Percentiles rank a stretch among this genome's conserved stretches.
phyloP scores from a whole-genome alignment of 1,139 yeast genomes.

The Waltiozyma sp. region DNA sequence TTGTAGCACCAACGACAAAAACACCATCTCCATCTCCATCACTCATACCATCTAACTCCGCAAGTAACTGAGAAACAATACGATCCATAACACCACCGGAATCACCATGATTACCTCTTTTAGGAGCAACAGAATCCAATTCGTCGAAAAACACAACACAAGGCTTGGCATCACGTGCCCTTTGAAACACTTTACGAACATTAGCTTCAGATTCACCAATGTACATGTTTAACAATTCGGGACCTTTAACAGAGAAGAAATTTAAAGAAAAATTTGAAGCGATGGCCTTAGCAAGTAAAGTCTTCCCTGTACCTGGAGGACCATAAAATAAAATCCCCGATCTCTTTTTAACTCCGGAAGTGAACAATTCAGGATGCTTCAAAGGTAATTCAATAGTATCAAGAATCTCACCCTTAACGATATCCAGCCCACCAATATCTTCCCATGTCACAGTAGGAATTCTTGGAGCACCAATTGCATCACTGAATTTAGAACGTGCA shows the following conservation, averaged over 20 bases:
- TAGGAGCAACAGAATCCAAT: constrained; percentile 81
- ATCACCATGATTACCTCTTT: constrained; percentile 68
- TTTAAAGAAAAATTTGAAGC: constrained; percentile 93
- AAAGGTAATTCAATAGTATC: constrained; percentile 95
- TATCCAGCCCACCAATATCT: constrained; percentile 84
- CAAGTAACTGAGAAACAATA: constrained; percentile 78
- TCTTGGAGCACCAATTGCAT: constrained; percentile 92
- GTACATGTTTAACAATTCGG: constrained; percentile 85
- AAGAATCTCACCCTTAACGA: constrained; percentile 82
- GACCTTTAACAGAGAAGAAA: constrained; percentile 90
- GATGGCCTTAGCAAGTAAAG: constrained; percentile 82
- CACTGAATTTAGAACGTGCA: constrained; percentile 83
- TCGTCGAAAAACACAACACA: constrained; percentile 91
- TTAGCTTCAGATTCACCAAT: constrained; percentile 93
- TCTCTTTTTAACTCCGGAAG: constrained; percentile 81
- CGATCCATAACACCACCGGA: constrained; percentile 70
- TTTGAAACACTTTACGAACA: constrained; percentile 77
- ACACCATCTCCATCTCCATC: constrained; percentile 88
- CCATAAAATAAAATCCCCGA: constrained; percentile 90
- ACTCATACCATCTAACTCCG: constrained; percentile 96
- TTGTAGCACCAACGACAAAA: constrained; percentile 76
- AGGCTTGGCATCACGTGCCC: constrained; percentile 90
- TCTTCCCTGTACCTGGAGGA: constrained; percentile 97
- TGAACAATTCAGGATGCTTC: constrained; percentile 82
- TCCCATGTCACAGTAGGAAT: constrained; percentile 95